Evolutionary conservation across 371 early-diverging fungal genomes (phyloP), one percentile per base, ranked within the genome.

Genomic region (Apophysomyces ossiformis): DNA sequence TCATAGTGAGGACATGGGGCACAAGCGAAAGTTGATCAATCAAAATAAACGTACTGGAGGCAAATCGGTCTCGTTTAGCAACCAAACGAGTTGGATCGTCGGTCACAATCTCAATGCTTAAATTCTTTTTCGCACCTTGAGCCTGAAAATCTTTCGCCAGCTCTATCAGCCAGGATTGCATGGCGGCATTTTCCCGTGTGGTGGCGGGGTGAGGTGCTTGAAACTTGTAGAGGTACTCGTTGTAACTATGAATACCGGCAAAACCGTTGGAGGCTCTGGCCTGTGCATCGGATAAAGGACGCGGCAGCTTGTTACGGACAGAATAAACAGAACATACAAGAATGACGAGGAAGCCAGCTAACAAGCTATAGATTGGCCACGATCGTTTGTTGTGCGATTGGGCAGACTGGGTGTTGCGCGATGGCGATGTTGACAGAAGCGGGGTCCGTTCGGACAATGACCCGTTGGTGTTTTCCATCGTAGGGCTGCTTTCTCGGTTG

Each of bases 131-230:
- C 3, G 12, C 43, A 15, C 79, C 85, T 32, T 81, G 77, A 5
- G 66, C 44, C 57, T 85, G 82, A 15, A 87, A 73, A 5, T 73
- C 68, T 11, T 37, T 45, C 12, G 76, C 74, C 0, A 76, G 65
- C 1, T 73, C 57, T 7, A 65, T 72, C 9, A 87, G 54, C 74
- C 75, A 82, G 5, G 71, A 63, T 41, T 71, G 61, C 64, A 75
- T 71, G 7, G 57, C 61, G 9, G 69, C 75, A 44, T 76, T 80
- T 47, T 82, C 86, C 18, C 82, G 81, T 15, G 79, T 75, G 44
- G 85, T 86, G 44, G 75, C 73, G 2, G 88, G 76, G 45, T 86
- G 87, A 15, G 88, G 88, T 35, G 72, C 75, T 37, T 73, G 77
- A 37, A 85, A 83, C 16, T 74, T 74, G 45, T 67, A 73, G 41